These are phyloP conservation scores for Jacaranda mimosifolia DNA, from an alignment of 257 asterid species.

Conservation along the genomic window DNA sequence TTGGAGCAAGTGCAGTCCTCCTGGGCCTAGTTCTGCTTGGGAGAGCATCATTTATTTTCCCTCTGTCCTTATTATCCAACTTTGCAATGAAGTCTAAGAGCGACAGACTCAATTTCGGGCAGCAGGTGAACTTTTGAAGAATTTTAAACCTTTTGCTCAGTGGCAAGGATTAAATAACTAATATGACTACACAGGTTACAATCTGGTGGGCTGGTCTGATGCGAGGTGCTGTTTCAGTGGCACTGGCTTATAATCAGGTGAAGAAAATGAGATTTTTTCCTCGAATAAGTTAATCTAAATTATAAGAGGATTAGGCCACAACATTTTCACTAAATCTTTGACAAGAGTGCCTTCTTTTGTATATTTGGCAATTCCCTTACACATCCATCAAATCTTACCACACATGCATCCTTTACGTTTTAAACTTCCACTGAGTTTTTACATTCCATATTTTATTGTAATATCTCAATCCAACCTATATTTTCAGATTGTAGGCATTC, in stretches of 20 bases:
- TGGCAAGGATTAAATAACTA: not conserved
- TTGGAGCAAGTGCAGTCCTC: constrained; percentile 60
- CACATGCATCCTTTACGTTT: not conserved
- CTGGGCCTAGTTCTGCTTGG: constrained; percentile 72
- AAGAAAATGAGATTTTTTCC: not conserved
- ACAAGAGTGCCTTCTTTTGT: not conserved
- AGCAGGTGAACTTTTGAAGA: constrained; percentile 54
- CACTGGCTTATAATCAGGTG: constrained; percentile 87
- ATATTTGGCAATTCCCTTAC: not conserved
- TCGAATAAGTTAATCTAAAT: not conserved
- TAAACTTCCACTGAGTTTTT: not conserved
- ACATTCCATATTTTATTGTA: not conserved
- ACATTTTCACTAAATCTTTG: not conserved
- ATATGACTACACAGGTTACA: constrained; percentile 50
- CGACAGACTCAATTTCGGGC: constrained; percentile 55
- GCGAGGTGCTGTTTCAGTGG: constrained; percentile 92
- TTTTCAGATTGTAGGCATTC: not conserved
- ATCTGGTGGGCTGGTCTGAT: constrained; percentile 92
- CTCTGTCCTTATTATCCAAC: constrained; percentile 63
- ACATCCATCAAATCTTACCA: not conserved
- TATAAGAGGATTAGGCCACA: not conserved
- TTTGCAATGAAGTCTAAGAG: constrained; percentile 38
- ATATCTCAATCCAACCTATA: not conserved
- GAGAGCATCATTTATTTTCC: constrained; percentile 76
- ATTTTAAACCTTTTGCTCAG: not conserved